Evolutionary conservation across 2,329 filamentous ascomycete genomes (phyloP).

Genomic region (Fusarium sambucinum): DNA sequence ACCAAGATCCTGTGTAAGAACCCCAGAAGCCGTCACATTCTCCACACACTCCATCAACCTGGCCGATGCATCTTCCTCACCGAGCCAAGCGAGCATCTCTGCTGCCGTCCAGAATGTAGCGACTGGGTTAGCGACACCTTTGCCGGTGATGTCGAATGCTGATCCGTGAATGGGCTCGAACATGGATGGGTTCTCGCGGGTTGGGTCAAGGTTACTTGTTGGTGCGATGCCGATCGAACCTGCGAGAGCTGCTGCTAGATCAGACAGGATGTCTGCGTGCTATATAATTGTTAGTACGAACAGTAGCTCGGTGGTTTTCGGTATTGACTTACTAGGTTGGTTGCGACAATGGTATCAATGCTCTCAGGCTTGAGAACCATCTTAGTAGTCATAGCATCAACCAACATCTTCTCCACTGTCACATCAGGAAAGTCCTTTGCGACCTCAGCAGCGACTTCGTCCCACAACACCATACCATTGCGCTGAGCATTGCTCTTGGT

Average conservation of each 20-base stretch:
- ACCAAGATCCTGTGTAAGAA: conserved; percentile 67
- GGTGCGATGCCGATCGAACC: conserved; percentile 80
- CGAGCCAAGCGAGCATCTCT: conserved; percentile 70
- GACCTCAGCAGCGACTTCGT: conserved; percentile 69
- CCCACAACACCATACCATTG: conserved; percentile 77
- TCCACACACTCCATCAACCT: conserved; percentile 65
- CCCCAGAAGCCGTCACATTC: conserved; percentile 62
- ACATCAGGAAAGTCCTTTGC: conserved; percentile 71
- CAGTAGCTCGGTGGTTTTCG: accelerated
- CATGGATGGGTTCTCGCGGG: conserved; percentile 65
- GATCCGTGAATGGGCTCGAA: conserved; percentile 72
- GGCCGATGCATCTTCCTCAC: conserved; percentile 63
- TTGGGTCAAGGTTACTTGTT: conserved; percentile 75
- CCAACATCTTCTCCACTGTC: conserved; percentile 73
- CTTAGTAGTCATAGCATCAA: conserved; percentile 74
- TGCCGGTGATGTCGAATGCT: conserved; percentile 69
- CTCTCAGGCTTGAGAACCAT: conserved; percentile 72
- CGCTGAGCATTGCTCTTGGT: conserved; percentile 75
- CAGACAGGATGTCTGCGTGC: conserved; percentile 75
- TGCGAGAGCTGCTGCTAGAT: conserved; percentile 76
- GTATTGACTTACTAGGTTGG: conserved; percentile 60
- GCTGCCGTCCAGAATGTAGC: conserved; percentile 70
- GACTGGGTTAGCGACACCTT: conserved; percentile 68
- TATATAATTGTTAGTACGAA: conserved; percentile 5
- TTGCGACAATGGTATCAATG: conserved; percentile 73